Percentiles rank a stretch among this genome's conserved stretches.
Evolutionary conservation across 1,284 basidiomycete genomes (phyloP).

Genomic region (Peniophora sp.): DNA sequence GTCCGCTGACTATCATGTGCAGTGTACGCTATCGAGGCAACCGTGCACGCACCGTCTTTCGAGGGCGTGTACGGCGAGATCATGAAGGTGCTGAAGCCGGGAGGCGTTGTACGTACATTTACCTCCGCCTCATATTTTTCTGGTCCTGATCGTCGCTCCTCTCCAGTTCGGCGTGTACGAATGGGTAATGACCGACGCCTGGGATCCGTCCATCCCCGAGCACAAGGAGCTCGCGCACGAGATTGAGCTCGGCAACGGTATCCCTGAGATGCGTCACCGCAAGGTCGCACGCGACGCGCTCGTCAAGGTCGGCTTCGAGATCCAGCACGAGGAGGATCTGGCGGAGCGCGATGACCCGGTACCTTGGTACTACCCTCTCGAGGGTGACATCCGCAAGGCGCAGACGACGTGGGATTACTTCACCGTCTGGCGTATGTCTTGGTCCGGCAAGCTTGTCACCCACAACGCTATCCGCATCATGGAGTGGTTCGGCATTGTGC

Average conservation of each 20-base stretch:
- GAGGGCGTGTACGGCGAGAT: conserved; percentile 96
- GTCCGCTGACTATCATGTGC: conserved; percentile 1
- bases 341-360: conserved; percentile 79
- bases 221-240: conserved; percentile 92
- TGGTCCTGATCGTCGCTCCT: background rate
- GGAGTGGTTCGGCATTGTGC: conserved; percentile 76
- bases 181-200: conserved; percentile 97
- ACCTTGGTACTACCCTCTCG: conserved; percentile 95
- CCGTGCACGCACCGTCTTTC: conserved; percentile 92
- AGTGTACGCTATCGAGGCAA: conserved; percentile 98
- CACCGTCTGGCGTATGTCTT: conserved; percentile 86
- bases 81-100: conserved; percentile 92
- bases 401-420: conserved; percentile 93
- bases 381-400: conserved; percentile 86
- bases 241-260: conserved; percentile 92
- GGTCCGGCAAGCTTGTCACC: conserved; percentile 80
- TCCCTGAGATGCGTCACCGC: conserved; percentile 93
- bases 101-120: conserved; percentile 71
- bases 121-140: conserved; percentile 2
- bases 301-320: conserved; percentile 79
- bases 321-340: conserved; percentile 91
- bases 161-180: conserved; percentile 96
- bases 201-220: conserved; percentile 80
- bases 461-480: conserved; percentile 75
- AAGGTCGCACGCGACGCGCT: conserved; percentile 72